Base-by-base conservation (phyloP, 495 filamentous ascomycete genomes). In the Lepraria neglecta region DNA sequence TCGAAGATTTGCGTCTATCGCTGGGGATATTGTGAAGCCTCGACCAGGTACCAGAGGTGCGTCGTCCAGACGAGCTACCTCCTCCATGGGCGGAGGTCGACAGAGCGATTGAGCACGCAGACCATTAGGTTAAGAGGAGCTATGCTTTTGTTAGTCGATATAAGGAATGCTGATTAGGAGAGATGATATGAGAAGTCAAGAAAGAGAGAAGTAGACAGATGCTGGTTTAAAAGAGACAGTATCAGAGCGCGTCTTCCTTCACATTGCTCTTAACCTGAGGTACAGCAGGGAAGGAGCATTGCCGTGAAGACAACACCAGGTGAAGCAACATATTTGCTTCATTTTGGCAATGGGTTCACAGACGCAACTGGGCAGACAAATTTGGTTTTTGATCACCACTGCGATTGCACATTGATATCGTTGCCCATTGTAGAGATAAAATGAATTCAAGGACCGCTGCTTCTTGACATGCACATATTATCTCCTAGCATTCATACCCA, bases 1-100 rank as follows among this genome's bases (percentile, higher is more conserved):
- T 43, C 52, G 60, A n/a, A 67, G 45, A 42, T 65, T 59, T 12
- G 64, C 48, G 56, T 64, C 65, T 56, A 65, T 48, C 19, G 33
- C 45, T 45, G 47, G n/a, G 17, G 58, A 53, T 40, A 35, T 52
- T 28, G 27, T 52, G 19, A 64, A 56, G 52, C 57, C 59, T 28
- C 60, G 59, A 52, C 58, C 48, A 54, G 38, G 47, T 54, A 58
- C 48, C n/a, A 58, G 42, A 62, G 59, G 45, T 45, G 46, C 48
- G 28, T 56, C 55, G 46, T 38, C 35, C 55, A 38, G 46, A 47
- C 54, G 54, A 45, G 55, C 55, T 46, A 53, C 59, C 27, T 61
- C 48, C 27, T 63, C 64, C 64, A 65, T 65, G 53, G 33, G 60
- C 64, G 31, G 21, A 42, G 53, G 17, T 45, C 38, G 47, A 35